phyloP scores from a whole-genome alignment of 2,329 filamentous ascomycete species.

The Verticillium alfalfae region DNA sequence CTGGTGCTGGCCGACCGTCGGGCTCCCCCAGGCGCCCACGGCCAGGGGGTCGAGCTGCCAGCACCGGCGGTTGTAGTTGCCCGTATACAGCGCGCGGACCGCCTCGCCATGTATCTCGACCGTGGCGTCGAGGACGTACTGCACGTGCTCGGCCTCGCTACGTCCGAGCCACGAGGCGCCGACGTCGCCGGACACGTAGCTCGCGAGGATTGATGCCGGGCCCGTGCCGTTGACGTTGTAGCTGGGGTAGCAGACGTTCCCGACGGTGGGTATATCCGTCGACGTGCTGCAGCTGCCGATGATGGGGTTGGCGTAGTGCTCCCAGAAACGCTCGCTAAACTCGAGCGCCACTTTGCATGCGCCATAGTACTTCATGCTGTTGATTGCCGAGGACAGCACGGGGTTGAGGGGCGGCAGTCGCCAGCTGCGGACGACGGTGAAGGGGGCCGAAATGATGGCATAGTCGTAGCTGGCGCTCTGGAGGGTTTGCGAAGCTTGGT shows the following conservation, averaged over 20 bases:
- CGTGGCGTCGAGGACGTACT: constrained; percentile 60
- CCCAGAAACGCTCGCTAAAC: constrained; percentile 61
- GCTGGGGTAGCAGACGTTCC: constrained; percentile 60
- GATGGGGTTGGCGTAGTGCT: constrained; percentile 47
- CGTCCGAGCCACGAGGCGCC: constrained; percentile 22
- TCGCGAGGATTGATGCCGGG: constrained; percentile 56
- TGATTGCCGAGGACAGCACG: constrained; percentile 41
- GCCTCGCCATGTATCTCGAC: constrained; percentile 59
- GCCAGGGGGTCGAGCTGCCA: constrained; percentile 59
- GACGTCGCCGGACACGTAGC: constrained; percentile 44
- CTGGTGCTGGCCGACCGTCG: constrained; percentile 59
- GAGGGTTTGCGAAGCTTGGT: constrained; percentile 29
- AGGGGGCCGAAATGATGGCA: constrained; percentile 59
- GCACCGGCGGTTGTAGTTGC: constrained; percentile 58
- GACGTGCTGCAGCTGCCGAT: constrained; percentile 55
- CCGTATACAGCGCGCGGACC: constrained; percentile 57
- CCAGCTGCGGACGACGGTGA: constrained; percentile 60
- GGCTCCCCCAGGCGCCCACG: constrained; percentile 56
- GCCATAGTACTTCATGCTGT: constrained; percentile 34
- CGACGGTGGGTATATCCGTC: constrained; percentile 56
- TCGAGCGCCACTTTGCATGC: constrained; percentile 60
- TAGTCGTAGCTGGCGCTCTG: constrained; percentile 57
- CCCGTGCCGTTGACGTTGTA: constrained; percentile 61
- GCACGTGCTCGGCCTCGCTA: constrained; percentile 55
- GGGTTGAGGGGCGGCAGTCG: constrained; percentile 40